phyloP scores from a whole-genome alignment of 164 flowering plant species.

The Stephania yunnanensis region DNA sequence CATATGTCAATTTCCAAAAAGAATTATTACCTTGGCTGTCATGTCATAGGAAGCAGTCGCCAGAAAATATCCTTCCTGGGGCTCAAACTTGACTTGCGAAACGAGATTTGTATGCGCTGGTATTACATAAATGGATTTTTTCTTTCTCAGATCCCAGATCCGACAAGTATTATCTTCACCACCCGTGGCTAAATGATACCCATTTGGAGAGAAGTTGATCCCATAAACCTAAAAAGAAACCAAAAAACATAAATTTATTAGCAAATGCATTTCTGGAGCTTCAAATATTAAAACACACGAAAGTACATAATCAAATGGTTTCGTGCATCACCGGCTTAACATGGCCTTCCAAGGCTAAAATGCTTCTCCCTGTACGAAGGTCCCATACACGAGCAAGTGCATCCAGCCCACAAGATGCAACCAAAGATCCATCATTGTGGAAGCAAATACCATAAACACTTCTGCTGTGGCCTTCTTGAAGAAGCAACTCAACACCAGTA shows the following conservation, averaged over 20 bases:
- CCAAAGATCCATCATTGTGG: slow-evolving; percentile 91
- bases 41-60: slow-evolving; percentile 85
- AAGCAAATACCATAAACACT: slow-evolving; percentile 82
- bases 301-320: not conserved
- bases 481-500: slow-evolving; percentile 82
- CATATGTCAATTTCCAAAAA: not conserved
- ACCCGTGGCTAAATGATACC: slow-evolving; percentile 93
- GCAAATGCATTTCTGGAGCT: not conserved
- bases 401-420: slow-evolving; percentile 91
- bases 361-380: slow-evolving; percentile 86
- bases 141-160: slow-evolving; percentile 93
- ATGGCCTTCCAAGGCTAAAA: slow-evolving; percentile 94
- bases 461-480: slow-evolving; percentile 98
- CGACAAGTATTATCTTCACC: slow-evolving; percentile 94
- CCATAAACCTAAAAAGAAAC: slow-evolving; percentile 56
- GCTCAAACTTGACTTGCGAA: slow-evolving; percentile 91
- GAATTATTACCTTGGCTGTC: slow-evolving; percentile 71
- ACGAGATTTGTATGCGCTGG: slow-evolving; percentile 94
- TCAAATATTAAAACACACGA: not conserved
- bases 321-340: slow-evolving; percentile 68
- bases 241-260: slow-evolving; percentile 1
- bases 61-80: slow-evolving; percentile 90
- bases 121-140: slow-evolving; percentile 62
- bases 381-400: slow-evolving; percentile 98
- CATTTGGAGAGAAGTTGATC: slow-evolving; percentile 86